Conservation (phyloP, 2,329 filamentous ascomycete genomes). For the Cercospora sp. region DNA sequence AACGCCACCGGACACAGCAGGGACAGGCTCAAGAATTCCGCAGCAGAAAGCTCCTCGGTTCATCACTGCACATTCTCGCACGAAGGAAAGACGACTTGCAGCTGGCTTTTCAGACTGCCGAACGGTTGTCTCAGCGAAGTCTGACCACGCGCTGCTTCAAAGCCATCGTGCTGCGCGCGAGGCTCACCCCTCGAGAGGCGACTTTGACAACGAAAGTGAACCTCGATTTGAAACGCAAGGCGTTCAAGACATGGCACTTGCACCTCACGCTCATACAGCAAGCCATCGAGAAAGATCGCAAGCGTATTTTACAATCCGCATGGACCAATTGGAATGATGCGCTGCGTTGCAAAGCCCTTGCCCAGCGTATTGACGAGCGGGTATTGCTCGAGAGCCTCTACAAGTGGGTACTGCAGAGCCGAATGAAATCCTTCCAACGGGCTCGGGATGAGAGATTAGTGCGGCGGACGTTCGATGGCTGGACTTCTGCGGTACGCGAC, state of each 20-base stretch:
- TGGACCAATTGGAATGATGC: conserved; percentile 64
- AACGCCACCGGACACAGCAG: conserved; percentile 7
- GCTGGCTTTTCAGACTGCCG: conserved; percentile 8
- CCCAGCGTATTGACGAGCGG: conserved; percentile 56
- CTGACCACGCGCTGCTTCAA: conserved; percentile 31
- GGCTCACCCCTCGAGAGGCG: conserved; percentile 45
- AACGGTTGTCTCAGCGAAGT: conserved; percentile 8
- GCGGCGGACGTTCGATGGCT: conserved; percentile 24
- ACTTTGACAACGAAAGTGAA: conserved; percentile 49
- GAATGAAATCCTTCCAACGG: conserved; percentile 44
- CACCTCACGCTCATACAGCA: conserved; percentile 40
- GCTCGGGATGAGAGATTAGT: conserved; percentile 34
- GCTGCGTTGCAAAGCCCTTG: conserved; percentile 56
- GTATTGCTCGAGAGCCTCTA: conserved; percentile 58
- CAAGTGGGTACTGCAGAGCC: conserved; percentile 59
- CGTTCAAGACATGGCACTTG: conserved; percentile 53
- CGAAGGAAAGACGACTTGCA: conserved; percentile 1
- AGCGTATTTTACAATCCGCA: conserved; percentile 56
- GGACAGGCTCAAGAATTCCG: conserved; percentile 20
- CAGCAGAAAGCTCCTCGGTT: background rate
- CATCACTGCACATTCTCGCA: background rate
- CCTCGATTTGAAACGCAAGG: conserved; percentile 47
- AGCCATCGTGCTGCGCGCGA: conserved; percentile 42
- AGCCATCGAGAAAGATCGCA: conserved; percentile 53
- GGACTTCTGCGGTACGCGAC: conserved; percentile 20